Conservation (phyloP, 2,329 filamentous ascomycete species). For the Nigrospora oryzae region DNA sequence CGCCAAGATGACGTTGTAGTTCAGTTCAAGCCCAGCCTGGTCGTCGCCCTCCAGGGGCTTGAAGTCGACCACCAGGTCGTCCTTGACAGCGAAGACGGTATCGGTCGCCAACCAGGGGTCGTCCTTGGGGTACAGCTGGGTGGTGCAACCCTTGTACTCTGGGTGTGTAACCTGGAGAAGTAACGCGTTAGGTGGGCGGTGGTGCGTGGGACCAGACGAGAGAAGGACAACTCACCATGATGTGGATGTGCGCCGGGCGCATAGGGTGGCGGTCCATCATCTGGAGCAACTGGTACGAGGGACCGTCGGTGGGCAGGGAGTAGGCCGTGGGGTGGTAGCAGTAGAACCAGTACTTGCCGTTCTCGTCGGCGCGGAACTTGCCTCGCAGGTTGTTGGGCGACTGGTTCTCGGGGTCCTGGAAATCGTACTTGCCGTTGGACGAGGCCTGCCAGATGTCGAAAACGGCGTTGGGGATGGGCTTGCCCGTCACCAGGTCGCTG, state of each 20-base stretch:
- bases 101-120: conserved; percentile 52
- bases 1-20: conserved; percentile 31
- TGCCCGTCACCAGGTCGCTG: conserved; percentile 27
- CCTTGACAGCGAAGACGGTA: conserved; percentile 45
- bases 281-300: conserved; percentile 29
- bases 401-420: conserved; percentile 67
- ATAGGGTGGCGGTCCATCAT: conserved; percentile 40
- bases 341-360: conserved; percentile 67
- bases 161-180: conserved; percentile 38
- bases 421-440: conserved; percentile 68
- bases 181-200: too few relatives aligned
- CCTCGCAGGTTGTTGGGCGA: conserved; percentile 66
- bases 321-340: conserved; percentile 69
- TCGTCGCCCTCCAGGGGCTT: conserved; percentile 27
- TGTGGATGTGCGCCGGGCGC: conserved; percentile 42
- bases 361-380: conserved; percentile 63
- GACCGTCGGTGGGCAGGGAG: conserved; percentile 57
- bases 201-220: too few relatives aligned
- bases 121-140: conserved; percentile 66
- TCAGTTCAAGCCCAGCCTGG: conserved; percentile 19
- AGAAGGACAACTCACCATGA: conserved; percentile 28
- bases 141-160: conserved; percentile 65
- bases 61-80: conserved; percentile 42
- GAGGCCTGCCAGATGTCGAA: conserved; percentile 75
- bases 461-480: conserved; percentile 58